Evolutionary conservation across 352 stramenopile genomes (phyloP), one percentile per base, ranked within the genome.

Genomic region (Globisporangium spiculum): DNA sequence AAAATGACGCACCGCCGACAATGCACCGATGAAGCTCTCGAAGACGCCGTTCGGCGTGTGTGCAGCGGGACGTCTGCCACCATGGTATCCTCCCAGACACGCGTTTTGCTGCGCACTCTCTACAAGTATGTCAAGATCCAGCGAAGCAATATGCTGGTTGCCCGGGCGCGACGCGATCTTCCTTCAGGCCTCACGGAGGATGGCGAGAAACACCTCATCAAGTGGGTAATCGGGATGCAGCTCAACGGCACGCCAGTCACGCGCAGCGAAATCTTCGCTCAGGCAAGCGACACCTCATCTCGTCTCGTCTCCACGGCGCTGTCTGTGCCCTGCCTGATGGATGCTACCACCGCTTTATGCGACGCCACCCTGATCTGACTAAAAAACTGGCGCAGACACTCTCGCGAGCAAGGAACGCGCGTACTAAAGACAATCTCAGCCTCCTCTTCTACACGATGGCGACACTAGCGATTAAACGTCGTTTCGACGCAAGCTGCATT

Each of bases 391-490:
- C 50, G 8, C 50, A 56, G 50, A 56, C 50, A 56, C 6, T 56
- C 7, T 56, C n/a, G 50, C 22, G 50, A 56, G 50, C n/a, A 56
- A 56, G 50, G 50, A 56, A 56, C 50, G 50, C n/a, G n/a, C 32
- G n/a, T 22, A 30, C 22, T 56, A 9, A 56, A 56, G 22, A 56
- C n/a, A 56, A 30, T 3, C 50, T 56, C n/a, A 56, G 5, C n/a
- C n/a, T 56, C 50, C 22, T 56, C n/a, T 56, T 56, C 50, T 56
- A 56, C 50, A 56, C 50, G n/a, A 27, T 56, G 50, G n/a, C 8
- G 7, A 56, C 0, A 22, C 50, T 56, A 7, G 27, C 3, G 27
- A 30, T 30, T 3, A 3, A 4, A 30, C 4, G 27, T 30, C 27
- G 2, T 30, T 3, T 30, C 3, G 27, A 30, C 3, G 27, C 27